Conservation (phyloP, 2,329 filamentous ascomycete genomes). For the Trichoderma aggressivum region DNA sequence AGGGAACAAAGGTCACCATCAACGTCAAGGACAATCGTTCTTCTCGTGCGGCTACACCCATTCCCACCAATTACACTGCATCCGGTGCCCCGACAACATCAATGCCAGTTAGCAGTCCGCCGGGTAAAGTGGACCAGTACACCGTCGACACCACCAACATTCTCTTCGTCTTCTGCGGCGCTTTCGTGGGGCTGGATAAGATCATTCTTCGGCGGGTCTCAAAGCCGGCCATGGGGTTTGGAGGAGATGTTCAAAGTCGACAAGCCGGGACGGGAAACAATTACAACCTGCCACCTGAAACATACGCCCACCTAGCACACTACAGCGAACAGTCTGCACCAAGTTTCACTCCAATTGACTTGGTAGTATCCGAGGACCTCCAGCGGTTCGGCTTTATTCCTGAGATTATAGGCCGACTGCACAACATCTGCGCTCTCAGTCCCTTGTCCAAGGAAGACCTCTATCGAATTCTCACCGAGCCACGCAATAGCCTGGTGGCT, state of each 20-base stretch:
- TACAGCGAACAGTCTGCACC: slow-evolving; percentile 39
- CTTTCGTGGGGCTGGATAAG: slow-evolving; percentile 90
- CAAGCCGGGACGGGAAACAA: slow-evolving; percentile 47
- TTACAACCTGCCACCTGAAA: slow-evolving; percentile 62
- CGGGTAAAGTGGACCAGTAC: slow-evolving; percentile 58
- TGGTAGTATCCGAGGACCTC: slow-evolving; percentile 71
- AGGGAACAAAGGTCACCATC: slow-evolving; percentile 89
- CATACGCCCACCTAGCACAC: slow-evolving; percentile 56
- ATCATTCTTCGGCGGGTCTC: slow-evolving; percentile 82
- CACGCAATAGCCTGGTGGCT: slow-evolving; percentile 78
- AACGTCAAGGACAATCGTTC: slow-evolving; percentile 78
- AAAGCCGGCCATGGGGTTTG: slow-evolving; percentile 84
- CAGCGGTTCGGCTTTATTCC: slow-evolving; percentile 90
- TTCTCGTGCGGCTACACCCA: slow-evolving; percentile 49
- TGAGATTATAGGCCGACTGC: slow-evolving; percentile 91
- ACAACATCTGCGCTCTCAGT: slow-evolving; percentile 81
- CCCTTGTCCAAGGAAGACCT: slow-evolving; percentile 67
- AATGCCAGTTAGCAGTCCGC: slow-evolving; percentile 44
- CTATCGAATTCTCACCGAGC: slow-evolving; percentile 86
- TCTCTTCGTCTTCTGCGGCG: slow-evolving; percentile 93
- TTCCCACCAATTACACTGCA: slow-evolving; percentile 51
- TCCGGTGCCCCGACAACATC: slow-evolving; percentile 43
- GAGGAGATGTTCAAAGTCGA: slow-evolving; percentile 68
- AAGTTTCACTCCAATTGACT: slow-evolving; percentile 60
- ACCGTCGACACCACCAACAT: slow-evolving; percentile 93